Percentiles rank a stretch among this genome's conserved stretches.
Evolutionary conservation across 768 basidiomycete species (phyloP).

Genomic region (Phylloporus arenicola): DNA sequence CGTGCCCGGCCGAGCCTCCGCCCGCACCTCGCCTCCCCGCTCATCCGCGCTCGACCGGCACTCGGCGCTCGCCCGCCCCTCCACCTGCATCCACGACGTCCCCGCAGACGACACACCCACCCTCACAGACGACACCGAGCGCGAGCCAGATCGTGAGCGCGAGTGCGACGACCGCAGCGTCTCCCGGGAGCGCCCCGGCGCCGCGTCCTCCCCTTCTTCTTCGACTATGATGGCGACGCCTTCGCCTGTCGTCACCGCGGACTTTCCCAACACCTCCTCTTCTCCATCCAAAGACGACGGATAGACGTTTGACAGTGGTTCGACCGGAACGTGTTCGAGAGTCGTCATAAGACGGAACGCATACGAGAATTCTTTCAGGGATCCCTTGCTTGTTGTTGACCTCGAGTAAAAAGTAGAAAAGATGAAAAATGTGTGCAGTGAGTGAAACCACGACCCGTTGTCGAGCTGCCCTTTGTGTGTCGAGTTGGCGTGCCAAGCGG

Average conservation of each 20-base stretch:
- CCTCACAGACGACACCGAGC: constrained; percentile 14
- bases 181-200: background rate
- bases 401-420: no score
- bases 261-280: constrained; percentile 8
- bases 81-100: constrained; percentile 26
- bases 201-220: background rate
- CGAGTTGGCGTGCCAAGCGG: background rate
- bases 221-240: background rate
- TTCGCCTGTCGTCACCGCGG: constrained; percentile 9
- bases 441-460: background rate
- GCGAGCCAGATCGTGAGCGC: background rate
- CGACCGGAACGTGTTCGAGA: constrained; percentile 20
- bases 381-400: background rate
- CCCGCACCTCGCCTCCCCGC: constrained; percentile 9
- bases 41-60: constrained; percentile 3
- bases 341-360: constrained; percentile 24
- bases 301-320: constrained; percentile 6
- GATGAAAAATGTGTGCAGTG: background rate
- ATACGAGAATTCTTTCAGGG: constrained; percentile 9
- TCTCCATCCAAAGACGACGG: background rate
- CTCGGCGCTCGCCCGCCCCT: constrained; percentile 6
- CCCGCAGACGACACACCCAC: constrained; percentile 19
- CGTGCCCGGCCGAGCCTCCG: constrained; percentile 28
- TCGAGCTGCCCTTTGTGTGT: background rate
- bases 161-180: constrained; percentile 9